A percentile compares a stretch with the other conserved stretches of the same genome.
phyloP scores from a whole-genome alignment of 345 rosid species.

The Diplotaxis tenuifolia region DNA sequence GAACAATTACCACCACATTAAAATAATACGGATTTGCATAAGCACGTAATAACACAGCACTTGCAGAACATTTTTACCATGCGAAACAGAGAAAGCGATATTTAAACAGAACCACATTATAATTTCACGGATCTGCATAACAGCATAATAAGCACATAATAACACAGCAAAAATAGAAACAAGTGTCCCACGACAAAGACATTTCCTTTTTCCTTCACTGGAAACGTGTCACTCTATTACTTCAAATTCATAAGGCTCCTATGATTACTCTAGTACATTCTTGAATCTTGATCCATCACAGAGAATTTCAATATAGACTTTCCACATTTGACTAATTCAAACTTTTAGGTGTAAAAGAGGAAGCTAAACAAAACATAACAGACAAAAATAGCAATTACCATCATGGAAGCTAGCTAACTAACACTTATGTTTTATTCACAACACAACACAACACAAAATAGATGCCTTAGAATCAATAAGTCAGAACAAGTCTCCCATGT shows the following conservation, averaged over 20 bases:
- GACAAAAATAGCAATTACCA: no score
- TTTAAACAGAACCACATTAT: no score
- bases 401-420: no score
- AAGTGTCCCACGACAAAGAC: not conserved
- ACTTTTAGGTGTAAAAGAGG: slow-evolving; percentile 1
- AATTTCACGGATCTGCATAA: no score
- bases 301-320: not conserved
- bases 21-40: not conserved
- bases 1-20: not conserved
- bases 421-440: no score
- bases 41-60: not conserved
- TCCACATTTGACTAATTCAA: slow-evolving; percentile 25
- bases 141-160: no score
- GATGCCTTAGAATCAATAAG: no score
- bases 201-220: not conserved
- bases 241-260: slow-evolving; percentile 5
- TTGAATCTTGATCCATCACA: not conserved
- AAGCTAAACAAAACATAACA: not conserved
- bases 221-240: not conserved
- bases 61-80: no score
- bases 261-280: slow-evolving; percentile 1
- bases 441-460: no score
- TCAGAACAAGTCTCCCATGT: no score
- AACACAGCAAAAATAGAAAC: not conserved
- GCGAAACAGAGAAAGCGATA: no score